Percentiles rank a stretch among this genome's conserved stretches.
Conservation (phyloP, 257 asterid species). For the Catharanthus roseus region DNA sequence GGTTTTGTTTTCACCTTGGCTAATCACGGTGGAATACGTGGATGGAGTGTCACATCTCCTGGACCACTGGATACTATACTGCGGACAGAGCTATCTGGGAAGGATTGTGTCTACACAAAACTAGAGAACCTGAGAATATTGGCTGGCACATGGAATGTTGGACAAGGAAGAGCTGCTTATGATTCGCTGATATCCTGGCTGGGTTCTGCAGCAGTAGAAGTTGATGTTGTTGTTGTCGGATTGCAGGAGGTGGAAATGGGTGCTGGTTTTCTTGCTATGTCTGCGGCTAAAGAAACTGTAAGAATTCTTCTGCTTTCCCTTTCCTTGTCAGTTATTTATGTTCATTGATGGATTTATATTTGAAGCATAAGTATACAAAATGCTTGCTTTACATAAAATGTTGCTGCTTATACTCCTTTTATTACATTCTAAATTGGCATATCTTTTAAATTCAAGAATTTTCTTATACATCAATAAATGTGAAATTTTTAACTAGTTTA, state of each 20-base stretch:
- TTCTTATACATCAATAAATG: not conserved
- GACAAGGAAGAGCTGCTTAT: slow-evolving; percentile 84
- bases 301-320: slow-evolving; percentile 17
- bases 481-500: not conserved
- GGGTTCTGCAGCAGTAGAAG: slow-evolving; percentile 69
- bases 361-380: not conserved
- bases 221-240: slow-evolving; percentile 75
- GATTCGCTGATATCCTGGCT: slow-evolving; percentile 92
- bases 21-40: slow-evolving; percentile 97
- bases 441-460: not conserved
- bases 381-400: not conserved
- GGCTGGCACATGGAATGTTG: slow-evolving; percentile 99
- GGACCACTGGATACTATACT: slow-evolving; percentile 69
- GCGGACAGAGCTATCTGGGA: slow-evolving; percentile 63
- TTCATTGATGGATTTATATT: not conserved
- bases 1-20: slow-evolving; percentile 73
- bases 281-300: slow-evolving; percentile 99
- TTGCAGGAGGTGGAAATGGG: slow-evolving; percentile 99
- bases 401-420: not conserved
- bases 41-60: slow-evolving; percentile 89
- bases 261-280: slow-evolving; percentile 98
- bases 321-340: not conserved
- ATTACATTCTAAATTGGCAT: not conserved
- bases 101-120: slow-evolving; percentile 73
- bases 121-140: slow-evolving; percentile 71